A percentile compares a stretch with the other conserved stretches of the same genome.
These are phyloP conservation scores for Fennellomyces sp. DNA, from an alignment of 371 early-diverging fungal species.

Conservation along the genomic window DNA sequence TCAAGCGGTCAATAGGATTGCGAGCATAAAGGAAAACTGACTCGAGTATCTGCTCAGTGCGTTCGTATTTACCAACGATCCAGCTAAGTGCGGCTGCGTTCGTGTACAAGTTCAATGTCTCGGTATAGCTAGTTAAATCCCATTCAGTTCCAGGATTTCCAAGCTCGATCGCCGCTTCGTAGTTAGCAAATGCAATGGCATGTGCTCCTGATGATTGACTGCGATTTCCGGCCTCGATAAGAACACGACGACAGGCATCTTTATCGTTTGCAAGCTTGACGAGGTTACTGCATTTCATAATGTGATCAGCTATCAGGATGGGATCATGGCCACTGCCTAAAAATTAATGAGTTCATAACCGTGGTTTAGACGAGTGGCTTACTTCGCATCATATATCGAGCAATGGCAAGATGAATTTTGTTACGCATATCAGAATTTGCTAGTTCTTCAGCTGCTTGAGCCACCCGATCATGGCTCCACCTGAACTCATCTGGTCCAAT, in stretches of 20 bases:
- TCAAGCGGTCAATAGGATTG: slow-evolving; percentile 36
- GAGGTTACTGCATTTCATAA: slow-evolving; percentile 32
- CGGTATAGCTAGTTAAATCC: slow-evolving; percentile 18
- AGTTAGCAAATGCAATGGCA: slow-evolving; percentile 32
- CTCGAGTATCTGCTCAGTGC: slow-evolving; percentile 25
- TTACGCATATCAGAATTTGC: slow-evolving; percentile 29
- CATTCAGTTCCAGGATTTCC: slow-evolving; percentile 15
- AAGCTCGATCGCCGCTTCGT: slow-evolving; percentile 32
- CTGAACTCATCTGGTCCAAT: slow-evolving; percentile 43
- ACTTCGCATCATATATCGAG: slow-evolving; percentile 27
- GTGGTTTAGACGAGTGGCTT: not conserved
- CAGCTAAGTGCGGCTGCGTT: slow-evolving; percentile 38
- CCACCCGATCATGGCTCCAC: slow-evolving; percentile 49
- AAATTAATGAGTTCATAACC: not conserved
- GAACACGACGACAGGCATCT: slow-evolving; percentile 18
- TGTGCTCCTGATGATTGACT: slow-evolving; percentile 43
- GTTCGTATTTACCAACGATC: slow-evolving; percentile 36
- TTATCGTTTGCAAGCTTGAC: slow-evolving; percentile 20
- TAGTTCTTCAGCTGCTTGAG: slow-evolving; percentile 47
- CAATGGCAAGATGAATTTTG: slow-evolving; percentile 39
- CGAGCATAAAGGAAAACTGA: slow-evolving; percentile 30
- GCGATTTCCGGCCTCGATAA: slow-evolving; percentile 37
- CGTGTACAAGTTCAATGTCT: slow-evolving; percentile 29
- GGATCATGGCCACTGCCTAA: no score
- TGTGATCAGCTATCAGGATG: slow-evolving; percentile 39